phyloP scores from a whole-genome alignment of 345 rosid species.

The Citrus medica region DNA sequence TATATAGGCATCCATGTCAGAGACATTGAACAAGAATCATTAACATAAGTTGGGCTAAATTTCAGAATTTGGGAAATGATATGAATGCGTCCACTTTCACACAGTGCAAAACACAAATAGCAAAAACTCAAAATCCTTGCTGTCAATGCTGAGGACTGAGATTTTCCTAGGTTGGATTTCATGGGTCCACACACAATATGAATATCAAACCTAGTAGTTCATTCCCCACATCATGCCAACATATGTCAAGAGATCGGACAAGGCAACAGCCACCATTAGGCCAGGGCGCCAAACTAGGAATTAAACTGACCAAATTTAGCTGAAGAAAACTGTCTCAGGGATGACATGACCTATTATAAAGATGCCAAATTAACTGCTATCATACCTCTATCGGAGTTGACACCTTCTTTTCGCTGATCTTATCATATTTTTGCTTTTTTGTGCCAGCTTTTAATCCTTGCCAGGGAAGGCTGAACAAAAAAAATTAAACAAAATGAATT shows the following conservation, averaged over 20 bases:
- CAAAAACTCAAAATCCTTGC: background rate
- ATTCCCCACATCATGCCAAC: background rate
- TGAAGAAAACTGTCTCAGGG: background rate
- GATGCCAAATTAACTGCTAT: background rate
- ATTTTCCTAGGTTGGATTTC: background rate
- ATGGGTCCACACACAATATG: background rate
- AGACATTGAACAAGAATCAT: background rate
- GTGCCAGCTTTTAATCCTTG: conserved; percentile 88
- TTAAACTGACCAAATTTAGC: background rate
- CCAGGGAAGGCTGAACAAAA: conserved; percentile 72
- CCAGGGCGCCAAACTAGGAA: background rate
- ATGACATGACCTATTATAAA: background rate
- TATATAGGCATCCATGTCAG: background rate
- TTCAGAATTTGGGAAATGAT: background rate
- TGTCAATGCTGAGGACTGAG: background rate
- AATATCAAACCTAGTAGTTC: background rate
- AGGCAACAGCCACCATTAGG: conserved; percentile 4
- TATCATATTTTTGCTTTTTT: conserved; percentile 85
- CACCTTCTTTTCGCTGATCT: conserved; percentile 84
- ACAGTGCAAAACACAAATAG: background rate
- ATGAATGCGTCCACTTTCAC: background rate
- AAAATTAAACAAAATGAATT: conserved; percentile 13
- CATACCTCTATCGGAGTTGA: conserved; percentile 77
- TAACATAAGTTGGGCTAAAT: background rate
- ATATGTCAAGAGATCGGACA: background rate